Evolutionary conservation across 192 early-diverging fungal species (phyloP), one percentile per base, ranked within the genome.

Genomic region (Coemansia sp.): DNA sequence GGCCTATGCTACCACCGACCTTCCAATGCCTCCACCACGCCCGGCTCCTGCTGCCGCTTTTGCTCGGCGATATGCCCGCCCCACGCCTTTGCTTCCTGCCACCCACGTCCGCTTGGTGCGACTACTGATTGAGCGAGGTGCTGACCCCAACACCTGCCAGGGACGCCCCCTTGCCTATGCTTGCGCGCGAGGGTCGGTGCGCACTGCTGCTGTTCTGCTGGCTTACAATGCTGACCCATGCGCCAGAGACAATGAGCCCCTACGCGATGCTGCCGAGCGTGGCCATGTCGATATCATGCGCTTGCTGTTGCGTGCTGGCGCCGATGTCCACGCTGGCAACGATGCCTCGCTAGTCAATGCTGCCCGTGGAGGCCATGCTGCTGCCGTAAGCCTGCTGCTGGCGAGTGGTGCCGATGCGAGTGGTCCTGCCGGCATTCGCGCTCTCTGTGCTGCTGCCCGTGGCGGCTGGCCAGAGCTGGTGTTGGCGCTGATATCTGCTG

Each of bases 401-500:
- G 66, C 58, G 1, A 59, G 43, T 10, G 77, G 77, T 1, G 70
- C 77, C 10, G 36, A 55, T 42, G 72, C 64, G 3, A 50, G 45
- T 2, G 67, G 66, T 14, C 20, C 26, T 0, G 55, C 61, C 26
- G 80, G 83, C 34, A 38, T 56, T 0, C 42, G 55, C 59, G 70
- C 79, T 20, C 59, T 84, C 36, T 67, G 70, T 9, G 71, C 76
- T 10, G 77, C 82, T 3, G 75, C 73, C 24, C 69, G 82, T 0
- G 73, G 69, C 28, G 74, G 70, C 9, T 80, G 79, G 70, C 42
- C 55, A n/a, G 60, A 40, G n/a, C 71, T 77, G 20, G 82, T 84
- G 0, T 33, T 48, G 24, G 64, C 53, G 53, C 78, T 84, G 13
- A 56, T 73, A 20, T 53, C 45, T 7, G 70, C 70, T 2, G 78